phyloP scores from a whole-genome alignment of 352 stramenopile genomes.

The Globisporangium abappressorium region DNA sequence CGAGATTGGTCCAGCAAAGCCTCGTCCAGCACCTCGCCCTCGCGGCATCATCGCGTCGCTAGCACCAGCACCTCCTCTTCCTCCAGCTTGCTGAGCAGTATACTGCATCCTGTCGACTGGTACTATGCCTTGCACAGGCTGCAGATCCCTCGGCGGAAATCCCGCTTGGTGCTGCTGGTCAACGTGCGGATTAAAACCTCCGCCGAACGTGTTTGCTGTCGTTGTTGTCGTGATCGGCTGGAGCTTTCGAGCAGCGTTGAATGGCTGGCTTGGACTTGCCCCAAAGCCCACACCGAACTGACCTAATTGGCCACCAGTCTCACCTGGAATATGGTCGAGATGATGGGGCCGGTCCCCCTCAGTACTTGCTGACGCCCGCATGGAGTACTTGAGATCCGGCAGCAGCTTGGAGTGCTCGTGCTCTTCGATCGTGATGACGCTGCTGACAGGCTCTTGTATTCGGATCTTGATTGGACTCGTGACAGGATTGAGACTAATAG shows the following conservation, averaged over 20 bases:
- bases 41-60: not conserved
- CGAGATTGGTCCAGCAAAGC: not conserved
- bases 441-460: conserved; percentile 11
- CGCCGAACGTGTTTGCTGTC: not conserved
- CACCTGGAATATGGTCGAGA: not conserved
- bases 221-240: conserved; percentile 6
- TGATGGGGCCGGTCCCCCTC: not conserved
- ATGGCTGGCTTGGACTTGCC: not conserved
- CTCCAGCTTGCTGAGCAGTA: not conserved
- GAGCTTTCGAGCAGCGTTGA: conserved; percentile 10
- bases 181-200: not conserved
- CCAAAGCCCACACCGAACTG: not conserved
- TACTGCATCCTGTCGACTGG: conserved; percentile 1
- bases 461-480: conserved; percentile 16
- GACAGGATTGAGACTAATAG: not conserved
- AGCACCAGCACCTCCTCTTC: not conserved
- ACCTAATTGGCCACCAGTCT: not conserved
- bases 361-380: not conserved
- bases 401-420: conserved; percentile 14
- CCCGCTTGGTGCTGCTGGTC: not conserved
- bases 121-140: not conserved
- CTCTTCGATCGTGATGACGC: conserved; percentile 13
- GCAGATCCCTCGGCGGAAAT: not conserved
- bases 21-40: not conserved
- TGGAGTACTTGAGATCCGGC: conserved; percentile 15